These are phyloP conservation scores for Eimeria praecox DNA, from an alignment of 169 alveolate species.

Conservation along the genomic window DNA sequence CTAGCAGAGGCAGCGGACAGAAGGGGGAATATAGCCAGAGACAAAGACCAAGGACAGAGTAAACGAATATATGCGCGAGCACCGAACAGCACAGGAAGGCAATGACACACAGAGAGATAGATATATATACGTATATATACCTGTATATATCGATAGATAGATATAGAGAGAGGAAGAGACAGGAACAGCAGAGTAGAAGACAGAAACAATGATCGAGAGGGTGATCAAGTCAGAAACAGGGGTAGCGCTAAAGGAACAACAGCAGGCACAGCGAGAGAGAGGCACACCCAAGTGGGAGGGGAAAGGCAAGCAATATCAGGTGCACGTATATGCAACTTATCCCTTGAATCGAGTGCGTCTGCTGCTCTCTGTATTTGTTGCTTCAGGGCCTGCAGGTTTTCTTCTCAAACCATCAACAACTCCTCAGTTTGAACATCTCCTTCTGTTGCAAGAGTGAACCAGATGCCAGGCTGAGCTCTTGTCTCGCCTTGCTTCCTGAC, in stretches of 20 bases:
- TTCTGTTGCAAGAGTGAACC: slow-evolving; percentile 1
- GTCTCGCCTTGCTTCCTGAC: slow-evolving; percentile 34
- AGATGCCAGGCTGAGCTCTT: not conserved
- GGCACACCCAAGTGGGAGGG: not conserved
- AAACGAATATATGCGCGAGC: too few relatives aligned
- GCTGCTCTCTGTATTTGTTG: not conserved
- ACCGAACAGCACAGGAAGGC: too few relatives aligned
- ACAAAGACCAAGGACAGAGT: too few relatives aligned
- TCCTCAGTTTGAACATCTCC: slow-evolving; percentile 1
- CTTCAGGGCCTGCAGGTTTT: slow-evolving; percentile 52
- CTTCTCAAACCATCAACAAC: not conserved
- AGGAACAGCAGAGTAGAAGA: too few relatives aligned
- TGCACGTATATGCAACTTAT: not conserved
- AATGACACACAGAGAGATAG: too few relatives aligned
- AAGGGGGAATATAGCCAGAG: too few relatives aligned
- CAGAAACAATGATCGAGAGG: not conserved
- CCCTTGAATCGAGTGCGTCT: not conserved
- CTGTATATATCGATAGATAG: not conserved
- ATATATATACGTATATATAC: too few relatives aligned
- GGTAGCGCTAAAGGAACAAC: too few relatives aligned
- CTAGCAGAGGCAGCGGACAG: too few relatives aligned
- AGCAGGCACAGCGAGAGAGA: too few relatives aligned
- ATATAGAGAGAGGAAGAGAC: not conserved
- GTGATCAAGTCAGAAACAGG: not conserved
- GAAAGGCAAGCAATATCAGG: not conserved